Percentiles rank a stretch among this genome's conserved stretches.
Evolutionary conservation across 176 grass and related monocot genomes (phyloP).

Genomic region (Raddia guianensis): DNA sequence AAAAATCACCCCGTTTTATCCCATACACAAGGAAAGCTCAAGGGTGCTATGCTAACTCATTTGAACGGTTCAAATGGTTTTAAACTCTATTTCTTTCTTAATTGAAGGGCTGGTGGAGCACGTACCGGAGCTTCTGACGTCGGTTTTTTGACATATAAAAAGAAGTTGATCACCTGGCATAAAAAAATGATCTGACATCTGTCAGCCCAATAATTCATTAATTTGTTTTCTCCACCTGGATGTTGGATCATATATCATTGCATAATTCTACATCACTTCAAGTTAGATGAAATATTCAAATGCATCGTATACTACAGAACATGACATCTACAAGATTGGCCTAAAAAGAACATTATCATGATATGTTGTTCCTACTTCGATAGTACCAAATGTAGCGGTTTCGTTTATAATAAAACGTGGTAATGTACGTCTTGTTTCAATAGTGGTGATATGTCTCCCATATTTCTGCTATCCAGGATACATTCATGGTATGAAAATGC

Average conservation of each 20-base stretch:
- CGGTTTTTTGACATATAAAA: not conserved
- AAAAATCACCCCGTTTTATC: not conserved
- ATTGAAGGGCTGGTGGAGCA: not conserved
- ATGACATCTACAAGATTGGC: not conserved
- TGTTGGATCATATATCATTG: not conserved
- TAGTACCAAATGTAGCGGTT: not conserved
- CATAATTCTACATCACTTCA: not conserved
- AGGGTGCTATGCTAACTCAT: not conserved
- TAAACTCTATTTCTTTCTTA: not conserved
- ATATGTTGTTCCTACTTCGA: not conserved
- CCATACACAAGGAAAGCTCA: no score
- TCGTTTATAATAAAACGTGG: not conserved
- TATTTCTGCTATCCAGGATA: not conserved
- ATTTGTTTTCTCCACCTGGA: not conserved
- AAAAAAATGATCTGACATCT: not conserved
- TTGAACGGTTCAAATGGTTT: not conserved
- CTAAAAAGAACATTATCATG: not conserved
- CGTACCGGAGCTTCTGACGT: not conserved
- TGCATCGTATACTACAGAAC: not conserved
- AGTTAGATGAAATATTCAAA: not conserved
- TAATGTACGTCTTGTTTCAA: not conserved
- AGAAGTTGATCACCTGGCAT: not conserved
- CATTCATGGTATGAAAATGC: not conserved
- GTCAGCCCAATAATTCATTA: not conserved
- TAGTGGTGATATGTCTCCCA: not conserved